Evolutionary conservation across 228 moss, liverwort and hornwort species (phyloP).

Genomic region (Sphagnum magellanicum): DNA sequence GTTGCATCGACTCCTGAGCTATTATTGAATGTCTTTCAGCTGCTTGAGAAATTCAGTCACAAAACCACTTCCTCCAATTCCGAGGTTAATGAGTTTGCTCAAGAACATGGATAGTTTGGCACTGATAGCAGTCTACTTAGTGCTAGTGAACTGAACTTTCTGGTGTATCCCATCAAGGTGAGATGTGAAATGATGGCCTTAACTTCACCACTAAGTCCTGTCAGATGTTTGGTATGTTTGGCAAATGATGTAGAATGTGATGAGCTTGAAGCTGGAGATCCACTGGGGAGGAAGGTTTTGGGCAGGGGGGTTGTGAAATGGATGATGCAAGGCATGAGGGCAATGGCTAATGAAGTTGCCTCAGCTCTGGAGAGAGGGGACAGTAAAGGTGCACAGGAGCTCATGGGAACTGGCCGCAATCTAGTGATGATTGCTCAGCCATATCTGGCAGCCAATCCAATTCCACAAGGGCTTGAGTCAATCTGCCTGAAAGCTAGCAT

Average conservation of each 20-base stretch:
- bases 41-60: too few species aligned
- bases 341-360: conserved; percentile 55
- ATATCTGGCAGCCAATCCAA: conserved; percentile 64
- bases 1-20: too few species aligned
- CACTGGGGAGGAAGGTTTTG: conserved; percentile 57
- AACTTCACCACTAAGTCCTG: neutral
- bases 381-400: conserved; percentile 37
- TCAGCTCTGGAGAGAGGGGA: conserved; percentile 60
- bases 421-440: conserved; percentile 83
- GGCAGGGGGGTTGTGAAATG: conserved; percentile 84
- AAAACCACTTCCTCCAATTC: too few species aligned
- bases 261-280: conserved; percentile 36
- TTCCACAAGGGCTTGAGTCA: conserved; percentile 72
- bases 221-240: neutral
- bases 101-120: neutral
- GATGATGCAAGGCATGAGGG: conserved; percentile 63
- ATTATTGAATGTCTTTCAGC: too few species aligned
- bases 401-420: conserved; percentile 73
- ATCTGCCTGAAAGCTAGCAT: conserved; percentile 75
- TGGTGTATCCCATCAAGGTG: neutral
- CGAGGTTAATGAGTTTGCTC: too few species aligned
- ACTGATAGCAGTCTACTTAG: neutral
- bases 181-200: neutral
- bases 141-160: neutral
- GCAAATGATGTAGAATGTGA: neutral